Evolutionary conservation across 352 stramenopile species (phyloP).

Genomic region (Globisporangium mamillatum): DNA sequence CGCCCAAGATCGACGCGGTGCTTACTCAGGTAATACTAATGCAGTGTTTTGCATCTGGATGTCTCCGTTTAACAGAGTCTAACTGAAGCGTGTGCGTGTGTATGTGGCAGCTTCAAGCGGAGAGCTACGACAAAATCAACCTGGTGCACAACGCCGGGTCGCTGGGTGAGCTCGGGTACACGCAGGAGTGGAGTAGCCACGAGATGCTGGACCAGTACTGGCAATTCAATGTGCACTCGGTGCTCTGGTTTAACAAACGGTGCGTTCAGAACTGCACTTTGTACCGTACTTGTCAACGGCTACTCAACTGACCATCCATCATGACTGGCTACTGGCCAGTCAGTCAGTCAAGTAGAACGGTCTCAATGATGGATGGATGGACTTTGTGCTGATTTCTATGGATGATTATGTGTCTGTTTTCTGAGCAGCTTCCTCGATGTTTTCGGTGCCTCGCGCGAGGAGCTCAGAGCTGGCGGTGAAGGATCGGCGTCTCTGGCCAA

Average conservation of each 20-base stretch:
- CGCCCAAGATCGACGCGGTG: slow-evolving; percentile 43
- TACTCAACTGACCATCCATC: background rate
- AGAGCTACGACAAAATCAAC: slow-evolving; percentile 40
- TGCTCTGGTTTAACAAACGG: slow-evolving; percentile 81
- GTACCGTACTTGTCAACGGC: background rate
- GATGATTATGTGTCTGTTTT: background rate
- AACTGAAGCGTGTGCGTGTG: background rate
- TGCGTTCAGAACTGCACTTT: background rate
- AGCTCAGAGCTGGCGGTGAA: slow-evolving; percentile 17
- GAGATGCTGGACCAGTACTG: slow-evolving; percentile 51
- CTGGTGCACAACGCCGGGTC: slow-evolving; percentile 86
- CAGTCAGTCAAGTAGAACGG: background rate
- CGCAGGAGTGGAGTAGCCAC: slow-evolving; percentile 44
- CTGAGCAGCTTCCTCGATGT: slow-evolving; percentile 46
- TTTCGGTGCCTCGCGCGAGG: slow-evolving; percentile 47
- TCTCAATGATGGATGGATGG: background rate
- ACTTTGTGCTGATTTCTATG: background rate
- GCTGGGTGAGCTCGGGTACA: slow-evolving; percentile 61
- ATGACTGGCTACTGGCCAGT: background rate
- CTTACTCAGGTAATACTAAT: slow-evolving; percentile 27
- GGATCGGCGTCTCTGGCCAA: background rate
- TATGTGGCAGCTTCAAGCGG: slow-evolving; percentile 25
- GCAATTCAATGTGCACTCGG: slow-evolving; percentile 85
- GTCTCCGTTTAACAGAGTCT: background rate
- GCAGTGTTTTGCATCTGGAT: background rate